A percentile compares a stretch with the other conserved stretches of the same genome.
phyloP scores from a whole-genome alignment of 306 rosid genomes.

The Leucaena leucocephala region DNA sequence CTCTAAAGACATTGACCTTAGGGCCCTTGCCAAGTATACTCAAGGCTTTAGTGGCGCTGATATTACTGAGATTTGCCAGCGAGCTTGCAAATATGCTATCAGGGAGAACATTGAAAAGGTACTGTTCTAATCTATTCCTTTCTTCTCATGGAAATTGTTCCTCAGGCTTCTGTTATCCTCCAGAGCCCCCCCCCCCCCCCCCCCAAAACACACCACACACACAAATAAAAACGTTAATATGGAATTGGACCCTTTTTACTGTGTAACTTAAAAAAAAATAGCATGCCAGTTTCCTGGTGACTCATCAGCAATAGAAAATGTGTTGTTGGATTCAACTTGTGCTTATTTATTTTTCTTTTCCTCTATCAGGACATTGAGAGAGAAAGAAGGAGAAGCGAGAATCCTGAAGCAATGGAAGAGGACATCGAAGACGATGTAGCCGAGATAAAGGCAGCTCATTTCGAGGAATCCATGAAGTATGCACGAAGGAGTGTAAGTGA shows the following conservation, averaged over 20 bases:
- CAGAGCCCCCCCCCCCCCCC: too few relatives aligned
- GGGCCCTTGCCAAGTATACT: slow-evolving; percentile 96
- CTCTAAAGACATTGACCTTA: slow-evolving; percentile 84
- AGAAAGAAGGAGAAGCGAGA: slow-evolving; percentile 83
- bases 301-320: not conserved
- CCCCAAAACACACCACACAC: too few relatives aligned
- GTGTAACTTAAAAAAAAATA: not conserved
- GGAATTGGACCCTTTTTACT: not conserved
- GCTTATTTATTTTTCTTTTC: not conserved
- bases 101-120: slow-evolving; percentile 98
- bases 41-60: slow-evolving; percentile 99
- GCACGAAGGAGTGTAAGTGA: slow-evolving; percentile 98
- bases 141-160: not conserved
- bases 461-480: slow-evolving; percentile 95
- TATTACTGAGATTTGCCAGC: slow-evolving; percentile 96
- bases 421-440: slow-evolving; percentile 84
- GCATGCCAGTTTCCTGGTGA: not conserved
- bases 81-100: slow-evolving; percentile 95
- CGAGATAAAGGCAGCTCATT: slow-evolving; percentile 93
- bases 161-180: too few relatives aligned
- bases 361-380: slow-evolving; percentile 78
- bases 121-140: slow-evolving; percentile 27
- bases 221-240: too few relatives aligned
- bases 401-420: slow-evolving; percentile 98
- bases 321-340: not conserved